phyloP scores from a whole-genome alignment of 2,329 filamentous ascomycete genomes.

The Cytospora piceae region DNA sequence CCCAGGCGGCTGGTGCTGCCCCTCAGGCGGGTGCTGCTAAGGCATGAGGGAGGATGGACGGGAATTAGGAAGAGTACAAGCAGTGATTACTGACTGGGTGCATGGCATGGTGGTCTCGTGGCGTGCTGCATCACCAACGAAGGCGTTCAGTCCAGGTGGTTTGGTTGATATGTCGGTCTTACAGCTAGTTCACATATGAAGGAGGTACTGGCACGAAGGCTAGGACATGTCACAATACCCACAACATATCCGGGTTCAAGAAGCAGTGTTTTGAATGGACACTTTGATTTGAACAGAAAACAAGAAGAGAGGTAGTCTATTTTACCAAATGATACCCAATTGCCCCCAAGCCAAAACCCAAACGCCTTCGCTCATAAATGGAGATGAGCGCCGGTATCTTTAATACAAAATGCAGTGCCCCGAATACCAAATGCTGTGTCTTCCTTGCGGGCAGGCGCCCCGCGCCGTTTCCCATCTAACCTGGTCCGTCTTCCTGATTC shows the following conservation, averaged over 20 bases:
- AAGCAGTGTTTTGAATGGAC: constrained; percentile 17
- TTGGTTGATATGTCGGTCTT: neutral
- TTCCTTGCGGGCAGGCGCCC: neutral
- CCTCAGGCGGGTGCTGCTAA: constrained; percentile 33
- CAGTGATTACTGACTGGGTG: neutral
- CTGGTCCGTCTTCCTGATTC: neutral
- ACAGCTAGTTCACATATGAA: neutral
- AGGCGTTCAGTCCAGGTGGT: too few relatives aligned
- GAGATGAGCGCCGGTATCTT: constrained; percentile 18
- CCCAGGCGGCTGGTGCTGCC: constrained; percentile 46
- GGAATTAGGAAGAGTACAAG: neutral
- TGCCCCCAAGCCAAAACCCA: constrained; percentile 7
- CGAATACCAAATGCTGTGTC: neutral
- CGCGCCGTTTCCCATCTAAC: neutral
- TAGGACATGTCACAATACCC: neutral
- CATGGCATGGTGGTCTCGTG: neutral
- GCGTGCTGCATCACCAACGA: neutral
- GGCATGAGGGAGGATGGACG: constrained; percentile 37
- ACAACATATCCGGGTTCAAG: neutral
- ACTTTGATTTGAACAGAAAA: constrained; percentile 17
- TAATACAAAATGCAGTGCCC: neutral
- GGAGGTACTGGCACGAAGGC: neutral
- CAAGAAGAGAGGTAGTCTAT: constrained; percentile 26
- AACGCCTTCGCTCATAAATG: constrained; percentile 20
- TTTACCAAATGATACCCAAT: constrained; percentile 13